Base-by-base conservation (phyloP, 192 early-diverging fungal species). In the Linnemannia hyalina region DNA sequence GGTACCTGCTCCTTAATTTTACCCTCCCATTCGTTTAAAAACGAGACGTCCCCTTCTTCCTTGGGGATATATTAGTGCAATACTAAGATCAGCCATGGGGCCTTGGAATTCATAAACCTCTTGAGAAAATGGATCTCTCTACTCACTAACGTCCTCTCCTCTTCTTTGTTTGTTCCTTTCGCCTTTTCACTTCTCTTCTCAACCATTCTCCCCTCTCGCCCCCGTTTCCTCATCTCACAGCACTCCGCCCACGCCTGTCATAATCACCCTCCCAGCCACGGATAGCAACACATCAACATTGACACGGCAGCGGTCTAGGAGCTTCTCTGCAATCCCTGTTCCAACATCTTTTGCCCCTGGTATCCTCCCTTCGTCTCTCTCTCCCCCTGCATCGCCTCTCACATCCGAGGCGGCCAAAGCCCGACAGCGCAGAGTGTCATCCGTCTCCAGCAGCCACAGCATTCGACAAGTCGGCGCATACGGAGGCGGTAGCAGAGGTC, bases 361-460 rank as follows among this genome's bases (percentile, higher is more conserved):
- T 23, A 35, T 78, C 18, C 16, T 44, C 10, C 69, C 73, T 6
- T 68, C 47, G 10, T 60, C 55, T 0, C n/a, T 23, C 23, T 52
- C 78, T 16, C 70, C 83, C 9, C 78, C 84, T 77, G 40, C 71
- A 35, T 75, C 75, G 6, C 75, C 79, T 16, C 42, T 77, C 32
- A 70, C 75, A 6, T 47, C 71, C 6, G 47, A 76, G 11, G 79
- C 69, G 6, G 70, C 46, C 60, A 86, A 73, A 55, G 70, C 84
- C 26, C 84, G 84, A 11, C 84, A 86, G 26, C 84, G 84, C 70
- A 76, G 84, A 41, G 84, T 86, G 2, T 86, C 84, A 8, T 86
- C 84, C 23, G 79, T 86, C 20, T 86, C 84, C 3, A 86, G 84
- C 63, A 86, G 63, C 71, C 84, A 86, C 72, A 86, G 84, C 20